Evolutionary conservation across 495 filamentous ascomycete genomes (phyloP), one percentile per base, ranked within the genome.

Genomic region (Gamarada debralockiae): DNA sequence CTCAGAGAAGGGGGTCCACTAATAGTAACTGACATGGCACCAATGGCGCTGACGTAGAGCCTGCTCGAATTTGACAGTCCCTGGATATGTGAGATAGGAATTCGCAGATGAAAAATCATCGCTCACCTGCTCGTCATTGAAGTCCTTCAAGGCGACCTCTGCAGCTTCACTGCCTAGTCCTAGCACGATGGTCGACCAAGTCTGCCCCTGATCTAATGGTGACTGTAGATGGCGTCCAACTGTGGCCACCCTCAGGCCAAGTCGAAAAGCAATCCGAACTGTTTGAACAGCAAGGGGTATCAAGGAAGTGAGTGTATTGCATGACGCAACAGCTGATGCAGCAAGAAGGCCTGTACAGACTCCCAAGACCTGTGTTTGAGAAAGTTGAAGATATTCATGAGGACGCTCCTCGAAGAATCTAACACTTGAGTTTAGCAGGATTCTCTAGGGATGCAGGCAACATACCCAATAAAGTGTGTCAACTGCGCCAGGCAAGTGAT

Each of bases 281-380:
- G 37, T 43, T 21, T 59, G 38, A 85, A 89, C 18, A 82, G 81
- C 86, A 25, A 85, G 70, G 3, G 79, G 76, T 13, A 92, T 71
- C 7, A 95, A 71, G 20, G 86, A 75, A 13, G 82, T 78, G 17
- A 90, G 69, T 2, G 83, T 86, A 13, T 72, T 77, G 6, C 86
- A 78, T 24, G 76, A 83, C 38, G 85, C 82, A 24, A 93, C 80
- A 20, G 84, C 89, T 15, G 85, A 73, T 20, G 84, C 83, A 14
- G 88, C 83, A 55, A 90, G 76, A 23, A 89, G 72, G 21, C 85
- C 86, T n/a, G 84, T 89, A 71, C 87, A 91, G 22, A 89, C 77
- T 23, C 83, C 84, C 34, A 84, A 68, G 21, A 82, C 67, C 52
- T 70, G 70, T 17, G 78, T 79, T 41, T 72, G 63, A 23, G 64